A percentile compares a stretch with the other conserved stretches of the same genome.
phyloP scores from a whole-genome alignment of 805 yeast genomes.

The Cyberlindnera maritima region DNA sequence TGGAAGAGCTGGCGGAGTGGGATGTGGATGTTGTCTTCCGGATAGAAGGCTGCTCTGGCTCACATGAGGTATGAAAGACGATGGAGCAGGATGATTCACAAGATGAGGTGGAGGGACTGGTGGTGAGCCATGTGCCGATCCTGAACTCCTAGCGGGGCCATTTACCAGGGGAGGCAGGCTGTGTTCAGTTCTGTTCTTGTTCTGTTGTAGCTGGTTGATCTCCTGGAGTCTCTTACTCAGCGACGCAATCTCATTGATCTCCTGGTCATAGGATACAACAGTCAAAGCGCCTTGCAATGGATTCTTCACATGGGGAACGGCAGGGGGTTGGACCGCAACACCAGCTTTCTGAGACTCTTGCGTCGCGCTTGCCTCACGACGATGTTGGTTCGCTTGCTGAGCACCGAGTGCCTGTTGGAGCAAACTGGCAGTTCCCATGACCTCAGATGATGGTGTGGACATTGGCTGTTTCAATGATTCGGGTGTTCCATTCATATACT shows the following conservation, averaged over 20 bases:
- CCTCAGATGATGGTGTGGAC: no score
- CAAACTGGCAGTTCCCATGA: no score
- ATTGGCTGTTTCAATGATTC: no score
- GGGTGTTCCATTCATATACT: no score
- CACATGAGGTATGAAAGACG: constrained; percentile 13
- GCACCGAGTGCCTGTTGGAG: no score
- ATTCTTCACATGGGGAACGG: no score
- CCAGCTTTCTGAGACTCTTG: no score
- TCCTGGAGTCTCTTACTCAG: constrained; percentile 8
- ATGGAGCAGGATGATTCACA: constrained; percentile 12
- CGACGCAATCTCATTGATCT: constrained; percentile 1
- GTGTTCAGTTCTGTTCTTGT: neutral
- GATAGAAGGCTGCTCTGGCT: constrained; percentile 2
- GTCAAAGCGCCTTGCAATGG: neutral
- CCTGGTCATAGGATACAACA: constrained; percentile 2
- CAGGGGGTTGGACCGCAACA: no score
- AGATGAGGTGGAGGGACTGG: constrained; percentile 19
- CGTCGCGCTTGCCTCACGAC: no score
- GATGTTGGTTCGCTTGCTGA: no score
- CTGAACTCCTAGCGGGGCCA: neutral
- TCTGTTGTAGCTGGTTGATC: constrained; percentile 1
- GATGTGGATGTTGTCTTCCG: neutral
- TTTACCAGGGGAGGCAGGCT: neutral
- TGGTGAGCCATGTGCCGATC: constrained; percentile 1
- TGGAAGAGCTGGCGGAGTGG: neutral